Conservation (phyloP, 768 basidiomycete genomes). For the Fistulinella prunicolor region DNA sequence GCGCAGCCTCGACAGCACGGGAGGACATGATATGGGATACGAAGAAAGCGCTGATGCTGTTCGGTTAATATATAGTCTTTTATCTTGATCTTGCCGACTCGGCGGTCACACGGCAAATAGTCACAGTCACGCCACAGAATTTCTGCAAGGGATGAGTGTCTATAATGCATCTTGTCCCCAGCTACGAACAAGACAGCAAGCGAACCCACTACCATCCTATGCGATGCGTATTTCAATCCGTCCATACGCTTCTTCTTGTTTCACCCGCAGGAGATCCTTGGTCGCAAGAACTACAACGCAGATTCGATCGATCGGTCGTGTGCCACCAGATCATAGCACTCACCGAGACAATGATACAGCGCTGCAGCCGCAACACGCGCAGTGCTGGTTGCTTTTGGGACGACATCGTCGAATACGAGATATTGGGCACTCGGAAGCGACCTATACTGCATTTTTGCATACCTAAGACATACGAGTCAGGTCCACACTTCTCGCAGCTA, state of each 20-base stretch:
- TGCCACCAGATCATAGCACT: conserved; percentile 12
- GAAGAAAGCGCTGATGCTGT: too few species aligned
- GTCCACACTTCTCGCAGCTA: not conserved
- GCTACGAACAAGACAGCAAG: not conserved
- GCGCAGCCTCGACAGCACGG: conserved; percentile 60
- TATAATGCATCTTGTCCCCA: too few species aligned
- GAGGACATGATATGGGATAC: conserved; percentile 42
- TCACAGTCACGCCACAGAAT: too few species aligned
- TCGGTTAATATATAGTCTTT: too few species aligned
- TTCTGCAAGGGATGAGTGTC: too few species aligned
- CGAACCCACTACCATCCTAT: conserved; percentile 14
- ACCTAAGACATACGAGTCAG: conserved; percentile 43
- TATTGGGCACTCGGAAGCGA: conserved; percentile 48
- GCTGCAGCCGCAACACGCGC: conserved; percentile 77
- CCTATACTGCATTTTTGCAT: conserved; percentile 71
- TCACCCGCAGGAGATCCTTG: conserved; percentile 62
- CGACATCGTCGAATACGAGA: conserved; percentile 64
- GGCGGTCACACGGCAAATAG: too few species aligned
- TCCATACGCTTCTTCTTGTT: conserved; percentile 62
- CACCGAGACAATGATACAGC: conserved; percentile 85
- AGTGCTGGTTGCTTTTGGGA: conserved; percentile 63
- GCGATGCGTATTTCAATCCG: conserved; percentile 42
- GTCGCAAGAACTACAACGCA: conserved; percentile 62
- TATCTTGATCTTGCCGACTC: too few species aligned
- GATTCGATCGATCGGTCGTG: not conserved